Evolutionary conservation across 257 asterid genomes (phyloP).

Genomic region (Gentiana straminea): DNA sequence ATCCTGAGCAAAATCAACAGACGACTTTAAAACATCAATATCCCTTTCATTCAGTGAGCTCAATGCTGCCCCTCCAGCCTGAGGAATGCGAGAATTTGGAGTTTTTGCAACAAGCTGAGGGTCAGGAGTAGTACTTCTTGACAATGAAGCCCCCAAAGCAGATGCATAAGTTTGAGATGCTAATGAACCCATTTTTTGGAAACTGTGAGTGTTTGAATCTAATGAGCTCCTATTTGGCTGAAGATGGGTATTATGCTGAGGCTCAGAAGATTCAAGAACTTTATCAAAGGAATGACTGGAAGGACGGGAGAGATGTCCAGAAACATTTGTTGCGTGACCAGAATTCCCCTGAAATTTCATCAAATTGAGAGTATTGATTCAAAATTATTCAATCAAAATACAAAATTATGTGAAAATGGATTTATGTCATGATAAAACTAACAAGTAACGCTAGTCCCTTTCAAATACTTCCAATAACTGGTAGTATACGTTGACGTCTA

Average conservation of each 20-base stretch:
- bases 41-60: constrained; percentile 30
- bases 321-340: constrained; percentile 21
- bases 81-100: constrained; percentile 54
- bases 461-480: no score
- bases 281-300: constrained; percentile 31
- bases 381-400: no score
- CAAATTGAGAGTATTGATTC: no score
- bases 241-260: constrained; percentile 21
- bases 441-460: no score
- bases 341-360: constrained; percentile 38
- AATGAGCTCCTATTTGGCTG: constrained; percentile 30
- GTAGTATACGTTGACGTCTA: no score
- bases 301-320: constrained; percentile 39
- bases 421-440: no score
- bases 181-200: constrained; percentile 25
- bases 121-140: constrained; percentile 54
- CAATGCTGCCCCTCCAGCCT: constrained; percentile 36
- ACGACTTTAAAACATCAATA: constrained; percentile 16
- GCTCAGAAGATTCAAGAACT: constrained; percentile 27
- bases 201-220: constrained; percentile 26
- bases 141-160: constrained; percentile 44
- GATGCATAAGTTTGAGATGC: constrained; percentile 42
- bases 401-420: no score
- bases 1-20: constrained; percentile 23
- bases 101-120: constrained; percentile 43